Evolutionary conservation across 768 basidiomycete species (phyloP), one percentile per base, ranked within the genome.

Genomic region (Xerocomus potaroensis): DNA sequence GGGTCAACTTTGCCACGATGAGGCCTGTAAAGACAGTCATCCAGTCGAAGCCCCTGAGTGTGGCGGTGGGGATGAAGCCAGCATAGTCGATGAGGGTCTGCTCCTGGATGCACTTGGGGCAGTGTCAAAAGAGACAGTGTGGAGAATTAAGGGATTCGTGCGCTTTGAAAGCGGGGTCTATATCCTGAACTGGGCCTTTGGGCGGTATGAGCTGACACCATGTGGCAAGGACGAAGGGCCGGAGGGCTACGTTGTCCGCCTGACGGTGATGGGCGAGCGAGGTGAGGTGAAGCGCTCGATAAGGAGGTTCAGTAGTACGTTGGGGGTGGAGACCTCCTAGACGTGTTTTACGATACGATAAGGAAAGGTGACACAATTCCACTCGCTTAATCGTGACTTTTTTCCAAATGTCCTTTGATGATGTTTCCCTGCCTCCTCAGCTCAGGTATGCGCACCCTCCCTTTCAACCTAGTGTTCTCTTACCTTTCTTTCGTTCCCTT

Each of bases 151-250:
- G 61, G 94, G 93, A 15, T 91, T 92, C 57, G 73, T 94, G 19
- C 76, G 75, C 31, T 62, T 89, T 6, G 54, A 54, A 21, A 53
- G 58, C 3, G 65, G 69, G 8, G 56, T 67, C 52, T 63, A 75
- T 60, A 86, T 92, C 49, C 57, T 95, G 48, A 97, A 97, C 61
- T 97, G 91, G 91, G 92, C 93, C 7, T 97, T 96, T 68, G 90
- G 90, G 12, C 78, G 93, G 32, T 83, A 78, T 61, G 89, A 92
- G 22, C 66, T 85, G 32, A 75, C 82, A 10, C 70, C 64, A 30
- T 64, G 63, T 1, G 65, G 66, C n/a, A 43, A 48, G 5, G 44
- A 40, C 55, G 51, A 27, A 41, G 54, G 62, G n/a, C 56, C 54
- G 6, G 2, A 58, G 1, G 61, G 55, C 10, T 72, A 65, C 4